Base-by-base conservation (phyloP, 2,329 filamentous ascomycete species). In the Cadophora gregata region DNA sequence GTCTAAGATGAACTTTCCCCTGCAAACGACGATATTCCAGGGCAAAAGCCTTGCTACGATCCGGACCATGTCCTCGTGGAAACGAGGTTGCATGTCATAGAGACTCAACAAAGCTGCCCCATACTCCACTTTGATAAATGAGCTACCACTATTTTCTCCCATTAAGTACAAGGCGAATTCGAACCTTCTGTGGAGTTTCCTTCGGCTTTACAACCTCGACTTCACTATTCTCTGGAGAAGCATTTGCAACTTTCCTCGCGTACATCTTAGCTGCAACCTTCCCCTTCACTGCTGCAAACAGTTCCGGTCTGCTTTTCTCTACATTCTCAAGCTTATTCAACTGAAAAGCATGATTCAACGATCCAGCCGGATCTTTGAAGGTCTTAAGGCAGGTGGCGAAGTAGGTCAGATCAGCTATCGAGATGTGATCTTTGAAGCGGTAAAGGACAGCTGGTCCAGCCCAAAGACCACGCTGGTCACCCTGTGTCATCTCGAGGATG, bases 401-500 rank as follows among this genome's bases (percentile, higher is more conserved):
- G 31, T 42, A 58, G 2, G 53, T 58, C 31, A 58, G 31, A 33
- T 58, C 53, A 5, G 53, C 21, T 0, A 25, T 21, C n/a, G 33
- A 38, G 19, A 58, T 24, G 8, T 58, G n/a, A 14, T 58, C 53
- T 16, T 58, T 21, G 4, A 19, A 33, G 3, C 53, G 33, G 7
- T 12, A 38, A 2, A 58, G 31, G n/a, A 58, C 31, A 0, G 53
- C 53, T 38, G 53, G 53, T 14, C 53, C 53, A 24, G 53, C 53
- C 53, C 53, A 58, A 38, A 58, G 8, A 16, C 53, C 53, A 25
- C 53, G 31, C 12, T 58, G 53, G 16, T 58, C 53, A 14, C 53
- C 53, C 10, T 31, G 53, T 24, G 53, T 58, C 53, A 38, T 24
- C n/a, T 58, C 53, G 12, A 58, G 53, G 21, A 58, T 58, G 31